These are phyloP conservation scores for Saccharomycopsis vini DNA, from an alignment of 805 yeast species.

Conservation along the genomic window DNA sequence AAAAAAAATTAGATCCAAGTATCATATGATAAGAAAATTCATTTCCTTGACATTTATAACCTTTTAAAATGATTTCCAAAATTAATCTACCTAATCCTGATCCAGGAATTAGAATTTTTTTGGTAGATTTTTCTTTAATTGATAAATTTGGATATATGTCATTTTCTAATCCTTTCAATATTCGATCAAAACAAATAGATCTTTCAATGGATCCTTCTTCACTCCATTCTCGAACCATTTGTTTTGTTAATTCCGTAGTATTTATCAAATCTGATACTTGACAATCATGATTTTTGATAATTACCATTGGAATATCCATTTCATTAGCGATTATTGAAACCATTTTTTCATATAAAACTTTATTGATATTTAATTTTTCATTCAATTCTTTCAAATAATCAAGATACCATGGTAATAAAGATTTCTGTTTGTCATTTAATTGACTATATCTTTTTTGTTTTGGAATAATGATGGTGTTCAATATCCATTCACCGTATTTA, in stretches of 20 bases:
- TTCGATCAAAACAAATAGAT: conserved; percentile 28
- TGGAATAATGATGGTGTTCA: conserved; percentile 26
- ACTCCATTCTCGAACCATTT: conserved; percentile 56
- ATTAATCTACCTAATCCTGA: conserved; percentile 56
- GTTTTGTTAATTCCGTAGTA: conserved; percentile 47
- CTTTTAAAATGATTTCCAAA: conserved; percentile 43
- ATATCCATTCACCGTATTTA: conserved; percentile 25
- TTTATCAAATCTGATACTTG: conserved; percentile 42
- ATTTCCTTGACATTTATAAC: conserved; percentile 59
- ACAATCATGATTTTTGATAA: conserved; percentile 35
- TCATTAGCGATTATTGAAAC: conserved; percentile 35
- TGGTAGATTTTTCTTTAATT: conserved; percentile 26
- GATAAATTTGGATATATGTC: conserved; percentile 33
- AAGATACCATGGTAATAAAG: conserved; percentile 42
- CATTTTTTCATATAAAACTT: conserved; percentile 33
- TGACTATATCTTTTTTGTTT: conserved; percentile 28
- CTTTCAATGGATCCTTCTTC: conserved; percentile 43
- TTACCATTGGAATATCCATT: conserved; percentile 41
- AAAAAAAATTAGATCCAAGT: conserved; percentile 42
- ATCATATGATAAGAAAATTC: conserved; percentile 61
- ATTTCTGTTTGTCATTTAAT: conserved; percentile 33
- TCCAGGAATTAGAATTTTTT: conserved; percentile 51
- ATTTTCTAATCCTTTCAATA: conserved; percentile 27
- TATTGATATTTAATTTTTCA: conserved; percentile 38
- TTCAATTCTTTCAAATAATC: conserved; percentile 32